Conservation (phyloP, 345 rosid genomes). For the Lepidium didymum region DNA sequence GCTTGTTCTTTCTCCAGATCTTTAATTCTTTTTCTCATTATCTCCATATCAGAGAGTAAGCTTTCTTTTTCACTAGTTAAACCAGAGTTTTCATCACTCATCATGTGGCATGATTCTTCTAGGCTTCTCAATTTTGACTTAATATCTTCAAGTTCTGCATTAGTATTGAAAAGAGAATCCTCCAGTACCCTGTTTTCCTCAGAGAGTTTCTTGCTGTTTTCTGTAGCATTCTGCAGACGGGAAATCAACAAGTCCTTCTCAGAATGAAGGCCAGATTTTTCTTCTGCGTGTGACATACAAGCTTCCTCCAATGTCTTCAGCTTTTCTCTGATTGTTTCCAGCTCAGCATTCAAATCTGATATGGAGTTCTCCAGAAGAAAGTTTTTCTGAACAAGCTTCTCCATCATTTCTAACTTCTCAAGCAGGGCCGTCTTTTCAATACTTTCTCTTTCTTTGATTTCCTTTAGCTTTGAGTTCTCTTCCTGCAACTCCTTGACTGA, state of each 20-base stretch:
- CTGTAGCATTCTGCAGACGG: slow-evolving; percentile 45
- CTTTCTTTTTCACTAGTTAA: slow-evolving; percentile 43
- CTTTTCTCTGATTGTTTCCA: slow-evolving; percentile 62
- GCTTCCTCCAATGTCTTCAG: slow-evolving; percentile 62
- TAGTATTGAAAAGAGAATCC: slow-evolving; percentile 63
- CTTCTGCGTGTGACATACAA: slow-evolving; percentile 46
- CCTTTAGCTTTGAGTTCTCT: slow-evolving; percentile 54
- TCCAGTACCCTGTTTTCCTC: slow-evolving; percentile 63
- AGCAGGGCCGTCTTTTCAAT: slow-evolving; percentile 47
- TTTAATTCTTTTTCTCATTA: slow-evolving; percentile 40
- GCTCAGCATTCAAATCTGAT: slow-evolving; percentile 77
- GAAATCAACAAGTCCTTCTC: slow-evolving; percentile 54
- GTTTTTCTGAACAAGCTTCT: slow-evolving; percentile 73
- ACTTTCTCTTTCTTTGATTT: slow-evolving; percentile 41
- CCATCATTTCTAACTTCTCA: slow-evolving; percentile 72
- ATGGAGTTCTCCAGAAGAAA: slow-evolving; percentile 77
- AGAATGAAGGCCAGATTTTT: slow-evolving; percentile 57
- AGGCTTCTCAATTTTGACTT: slow-evolving; percentile 47
- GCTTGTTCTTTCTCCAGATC: slow-evolving; percentile 47
- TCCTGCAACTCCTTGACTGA: slow-evolving; percentile 62
- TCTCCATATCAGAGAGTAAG: slow-evolving; percentile 49
- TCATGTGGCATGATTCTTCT: slow-evolving; percentile 51
- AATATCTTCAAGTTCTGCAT: slow-evolving; percentile 63
- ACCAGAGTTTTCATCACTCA: slow-evolving; percentile 57
- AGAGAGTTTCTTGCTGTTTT: slow-evolving; percentile 48